Base-by-base conservation (phyloP, 1,284 basidiomycete genomes). In the Erythrobasidium hasegawianum region DNA sequence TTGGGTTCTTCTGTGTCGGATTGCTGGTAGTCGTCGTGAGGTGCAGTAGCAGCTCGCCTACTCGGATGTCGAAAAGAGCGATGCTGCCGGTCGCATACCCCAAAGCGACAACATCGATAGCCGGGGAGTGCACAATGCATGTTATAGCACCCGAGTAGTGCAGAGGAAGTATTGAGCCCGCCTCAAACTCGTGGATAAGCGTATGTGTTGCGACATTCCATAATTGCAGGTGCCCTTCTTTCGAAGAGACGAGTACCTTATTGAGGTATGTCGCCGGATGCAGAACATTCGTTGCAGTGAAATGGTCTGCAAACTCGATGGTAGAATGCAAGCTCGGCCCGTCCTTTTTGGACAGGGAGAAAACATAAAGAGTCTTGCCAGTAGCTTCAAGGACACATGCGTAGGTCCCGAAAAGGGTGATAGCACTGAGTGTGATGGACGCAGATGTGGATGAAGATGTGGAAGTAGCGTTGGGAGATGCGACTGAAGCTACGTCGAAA, bases 221-320 rank as follows among this genome's bases (percentile, higher is more conserved):
- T n/a, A 99, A 79, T 70, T 95, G 89, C 72, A 98, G 78, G 59
- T 81, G 81, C 11, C 96, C 96, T 75, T 93, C 83, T 65, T 81
- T 83, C 71, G 89, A 90, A 1, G 87, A 87, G 9, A 98, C 84
- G 0, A 98, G 81, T 0, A 98, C 82, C 79, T 98, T 98, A 81
- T 99, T 97, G 60, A 99, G 79, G 77, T 98, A 98, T 2, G 96
- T 98, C 0, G 92, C 87, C 0, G 96, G 96, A 77, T 99, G 96
- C 4, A 97, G 81, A 29, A 97, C 79, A 18, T 82, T 83, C 10
- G 85, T 88, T 9, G 95, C 94, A 1, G 86, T 88, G 76, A 97
- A 97, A 4, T 82, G 85, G 13, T 81, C 74, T 47, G 88, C 85
- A 71, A 93, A 94, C 58, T 86, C 81, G 53, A 96, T 84, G 10